Evolutionary conservation across 305 asterid genomes (phyloP).

Genomic region (Fraxinus paxiana): DNA sequence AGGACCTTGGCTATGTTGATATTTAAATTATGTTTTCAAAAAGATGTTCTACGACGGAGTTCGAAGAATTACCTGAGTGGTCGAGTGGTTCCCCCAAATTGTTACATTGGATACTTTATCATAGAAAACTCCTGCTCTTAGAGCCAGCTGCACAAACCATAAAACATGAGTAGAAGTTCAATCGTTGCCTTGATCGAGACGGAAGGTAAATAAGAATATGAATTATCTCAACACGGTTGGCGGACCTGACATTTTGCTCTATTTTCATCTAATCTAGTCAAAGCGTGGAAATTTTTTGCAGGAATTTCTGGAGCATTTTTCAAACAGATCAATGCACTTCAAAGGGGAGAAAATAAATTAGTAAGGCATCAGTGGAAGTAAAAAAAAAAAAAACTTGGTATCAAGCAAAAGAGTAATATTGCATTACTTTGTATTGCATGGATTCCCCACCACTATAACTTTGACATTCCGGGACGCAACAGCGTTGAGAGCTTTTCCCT

Average conservation of each 20-base stretch:
- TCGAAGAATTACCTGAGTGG: slow-evolving; percentile 68
- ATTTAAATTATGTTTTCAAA: neutral
- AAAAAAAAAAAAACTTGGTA: neutral
- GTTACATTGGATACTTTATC: slow-evolving; percentile 89
- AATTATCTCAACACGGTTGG: neutral
- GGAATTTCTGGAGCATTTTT: slow-evolving; percentile 96
- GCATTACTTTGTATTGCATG: slow-evolving; percentile 91
- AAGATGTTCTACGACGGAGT: neutral
- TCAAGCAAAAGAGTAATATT: neutral
- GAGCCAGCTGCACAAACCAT: slow-evolving; percentile 60
- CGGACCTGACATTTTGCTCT: slow-evolving; percentile 96
- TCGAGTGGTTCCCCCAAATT: slow-evolving; percentile 99
- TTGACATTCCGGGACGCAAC: slow-evolving; percentile 90
- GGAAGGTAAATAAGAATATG: neutral
- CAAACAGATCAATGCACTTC: slow-evolving; percentile 94
- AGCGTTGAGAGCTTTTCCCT: slow-evolving; percentile 97
- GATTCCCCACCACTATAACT: slow-evolving; percentile 94
- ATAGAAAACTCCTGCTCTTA: slow-evolving; percentile 93
- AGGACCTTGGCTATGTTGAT: neutral
- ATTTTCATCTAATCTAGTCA: slow-evolving; percentile 94
- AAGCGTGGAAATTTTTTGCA: slow-evolving; percentile 84
- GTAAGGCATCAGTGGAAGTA: slow-evolving; percentile 19
- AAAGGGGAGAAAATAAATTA: slow-evolving; percentile 34
- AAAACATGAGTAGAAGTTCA: neutral
- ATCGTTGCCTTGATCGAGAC: neutral